Evolutionary conservation across 2,329 filamentous ascomycete genomes (phyloP).

Genomic region (Ceratocystis papillata): DNA sequence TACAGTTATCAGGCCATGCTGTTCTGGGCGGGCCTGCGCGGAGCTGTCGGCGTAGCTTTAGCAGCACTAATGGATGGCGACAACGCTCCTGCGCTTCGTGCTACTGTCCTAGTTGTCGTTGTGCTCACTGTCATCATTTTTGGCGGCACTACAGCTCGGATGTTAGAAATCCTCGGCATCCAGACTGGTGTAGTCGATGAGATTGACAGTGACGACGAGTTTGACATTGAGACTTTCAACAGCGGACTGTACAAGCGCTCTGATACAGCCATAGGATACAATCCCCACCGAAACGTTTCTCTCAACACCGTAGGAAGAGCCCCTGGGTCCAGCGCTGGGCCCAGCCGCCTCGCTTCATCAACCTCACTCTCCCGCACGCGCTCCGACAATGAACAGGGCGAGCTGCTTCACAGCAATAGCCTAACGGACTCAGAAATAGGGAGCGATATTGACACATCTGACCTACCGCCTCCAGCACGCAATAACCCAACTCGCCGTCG

Average conservation of each 20-base stretch:
- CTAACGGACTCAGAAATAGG: constrained; percentile 49
- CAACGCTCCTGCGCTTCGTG: constrained; percentile 72
- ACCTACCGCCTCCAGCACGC: constrained; percentile 51
- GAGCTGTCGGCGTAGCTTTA: constrained; percentile 88
- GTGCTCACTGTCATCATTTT: constrained; percentile 98
- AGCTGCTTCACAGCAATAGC: constrained; percentile 35
- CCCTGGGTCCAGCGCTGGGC: constrained; percentile 24
- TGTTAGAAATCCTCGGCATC: constrained; percentile 96
- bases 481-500: constrained; percentile 32
- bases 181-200: constrained; percentile 93
- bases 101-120: constrained; percentile 94
- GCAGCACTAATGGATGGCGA: constrained; percentile 77
- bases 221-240: constrained; percentile 76
- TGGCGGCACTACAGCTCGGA: constrained; percentile 88
- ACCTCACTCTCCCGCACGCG: constrained; percentile 46
- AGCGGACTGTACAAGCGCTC: constrained; percentile 70
- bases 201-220: constrained; percentile 94
- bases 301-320: constrained; percentile 41
- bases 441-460: constrained; percentile 55
- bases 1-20: constrained; percentile 98
- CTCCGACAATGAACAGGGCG: constrained; percentile 36
- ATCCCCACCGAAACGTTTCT: constrained; percentile 54
- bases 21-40: constrained; percentile 95
- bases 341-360: constrained; percentile 28
- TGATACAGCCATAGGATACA: constrained; percentile 66